These are phyloP conservation scores for Aspergillus novofumigatus DNA, from an alignment of 2,329 filamentous ascomycete species.

Conservation along the genomic window DNA sequence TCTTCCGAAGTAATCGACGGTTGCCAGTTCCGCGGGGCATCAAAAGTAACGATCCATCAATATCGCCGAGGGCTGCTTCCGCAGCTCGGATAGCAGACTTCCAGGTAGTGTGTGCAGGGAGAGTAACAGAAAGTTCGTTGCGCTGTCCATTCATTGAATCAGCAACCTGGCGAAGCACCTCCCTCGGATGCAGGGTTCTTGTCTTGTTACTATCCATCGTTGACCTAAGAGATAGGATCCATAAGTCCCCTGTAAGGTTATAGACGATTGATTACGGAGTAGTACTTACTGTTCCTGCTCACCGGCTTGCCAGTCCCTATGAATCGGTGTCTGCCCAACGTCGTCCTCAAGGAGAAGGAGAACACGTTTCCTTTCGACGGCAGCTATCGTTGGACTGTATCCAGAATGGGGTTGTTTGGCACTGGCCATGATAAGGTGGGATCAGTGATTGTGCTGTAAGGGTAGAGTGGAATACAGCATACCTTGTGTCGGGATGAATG, in stretches of 20 bases:
- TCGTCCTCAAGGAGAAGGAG: not conserved
- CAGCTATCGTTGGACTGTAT: too few species aligned
- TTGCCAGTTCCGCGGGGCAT: conserved; percentile 6
- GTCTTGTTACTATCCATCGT: conserved; percentile 3
- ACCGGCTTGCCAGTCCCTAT: not conserved
- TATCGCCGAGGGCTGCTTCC: conserved; percentile 4
- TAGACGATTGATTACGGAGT: not conserved
- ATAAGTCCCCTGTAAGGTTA: conserved; percentile 1
- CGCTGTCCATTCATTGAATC: conserved; percentile 5
- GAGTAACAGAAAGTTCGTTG: conserved; percentile 10
- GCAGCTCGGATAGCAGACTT: conserved; percentile 6
- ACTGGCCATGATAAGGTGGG: too few species aligned
- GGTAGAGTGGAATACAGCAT: too few species aligned
- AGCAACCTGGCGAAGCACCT: conserved; percentile 12
- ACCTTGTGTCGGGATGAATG: too few species aligned
- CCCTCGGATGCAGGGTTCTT: conserved; percentile 6
- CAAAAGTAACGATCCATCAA: conserved; percentile 6
- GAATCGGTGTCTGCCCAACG: not conserved
- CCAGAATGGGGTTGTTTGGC: too few species aligned
- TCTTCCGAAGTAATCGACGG: conserved; percentile 5
- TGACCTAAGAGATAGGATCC: not conserved
- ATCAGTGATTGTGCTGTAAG: too few species aligned
- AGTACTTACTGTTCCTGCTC: conserved; percentile 1
- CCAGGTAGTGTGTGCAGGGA: conserved; percentile 9
- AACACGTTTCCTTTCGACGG: not conserved